Base-by-base conservation (phyloP, 73 alveolate species). In the Paramecium biaurelia region DNA sequence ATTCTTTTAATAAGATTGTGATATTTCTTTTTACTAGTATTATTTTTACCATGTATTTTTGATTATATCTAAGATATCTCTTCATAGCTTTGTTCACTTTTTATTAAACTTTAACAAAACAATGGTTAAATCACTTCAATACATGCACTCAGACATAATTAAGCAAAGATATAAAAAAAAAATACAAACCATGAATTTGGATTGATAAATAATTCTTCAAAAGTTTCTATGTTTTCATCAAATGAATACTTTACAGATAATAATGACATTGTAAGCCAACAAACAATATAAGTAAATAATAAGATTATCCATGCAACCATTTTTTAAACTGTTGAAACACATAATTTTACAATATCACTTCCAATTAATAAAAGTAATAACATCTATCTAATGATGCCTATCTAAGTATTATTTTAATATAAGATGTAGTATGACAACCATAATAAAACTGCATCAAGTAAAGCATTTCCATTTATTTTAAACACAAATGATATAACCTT, bases 401-500 rank as follows among this genome's bases (percentile, higher is more conserved):
- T 35, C 28, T 24, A 24, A 35, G 41, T 14, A 11, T 35, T 38
- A 32, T 14, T 38, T 0, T 30, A n/a, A 9, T 32, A 21, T 18
- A 74, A 38, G 9, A 23, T 38, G 6, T 28, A 74, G n/a, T 6
- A 74, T 7, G 87, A 5, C 15, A 74, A n/a, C 41, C 32, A 74
- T 20, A 74, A 37, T 32, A 74, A 35, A 4, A 35, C 6, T 15
- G 87, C 87, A 74, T 74, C 87, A 21, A 74, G 47, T 37, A 74
- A 30, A 4, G 87, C 87, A 74, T 74, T 74, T 1, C 87, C 87
- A 38, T 74, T 74, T 11, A 74, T 74, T 74, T 74, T 74, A 74
- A 74, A 74, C 15, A 74, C 32, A 74, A 74, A 74, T n/a, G 35
- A 35, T 35, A 74, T 21, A 4, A 74, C 59, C 8, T 74, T 74